A percentile compares a stretch with the other conserved stretches of the same genome.
Evolutionary conservation across 176 grass and related monocot species (phyloP).

Genomic region (Zea luxurians): DNA sequence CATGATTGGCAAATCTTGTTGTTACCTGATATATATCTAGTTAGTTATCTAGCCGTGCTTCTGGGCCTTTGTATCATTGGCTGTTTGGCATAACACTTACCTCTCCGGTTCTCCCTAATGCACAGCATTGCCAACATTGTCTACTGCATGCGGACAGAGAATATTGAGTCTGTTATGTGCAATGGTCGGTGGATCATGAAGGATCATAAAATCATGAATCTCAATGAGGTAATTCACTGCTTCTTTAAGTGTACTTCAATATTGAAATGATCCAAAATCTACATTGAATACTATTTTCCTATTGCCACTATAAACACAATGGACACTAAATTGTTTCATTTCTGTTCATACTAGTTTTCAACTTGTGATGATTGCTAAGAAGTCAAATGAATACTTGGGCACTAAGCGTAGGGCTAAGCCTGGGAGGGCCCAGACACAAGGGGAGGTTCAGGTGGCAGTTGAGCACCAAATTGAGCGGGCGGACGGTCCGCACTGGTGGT

Average conservation of each 20-base stretch:
- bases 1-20: neutral
- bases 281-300: neutral
- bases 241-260: constrained; percentile 1
- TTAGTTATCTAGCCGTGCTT: neutral
- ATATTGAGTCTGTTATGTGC: constrained; percentile 65
- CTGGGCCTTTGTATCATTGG: neutral
- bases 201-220: constrained; percentile 47
- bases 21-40: neutral
- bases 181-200: constrained; percentile 58
- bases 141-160: constrained; percentile 56
- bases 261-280: neutral
- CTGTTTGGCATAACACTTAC: neutral
- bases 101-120: neutral
- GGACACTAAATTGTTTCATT: neutral
- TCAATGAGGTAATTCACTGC: constrained; percentile 48
- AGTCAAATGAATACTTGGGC: neutral
- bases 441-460: too few species aligned
- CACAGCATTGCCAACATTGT: constrained; percentile 51
- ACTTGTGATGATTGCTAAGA: neutral
- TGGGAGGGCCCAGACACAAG: too few species aligned
- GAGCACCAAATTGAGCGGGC: too few species aligned
- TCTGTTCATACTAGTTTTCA: neutral
- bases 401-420: neutral
- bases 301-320: neutral
- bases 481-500: too few species aligned